phyloP scores from a whole-genome alignment of 164 flowering plant genomes.

The Kalanchoe fedtschenkoi region DNA sequence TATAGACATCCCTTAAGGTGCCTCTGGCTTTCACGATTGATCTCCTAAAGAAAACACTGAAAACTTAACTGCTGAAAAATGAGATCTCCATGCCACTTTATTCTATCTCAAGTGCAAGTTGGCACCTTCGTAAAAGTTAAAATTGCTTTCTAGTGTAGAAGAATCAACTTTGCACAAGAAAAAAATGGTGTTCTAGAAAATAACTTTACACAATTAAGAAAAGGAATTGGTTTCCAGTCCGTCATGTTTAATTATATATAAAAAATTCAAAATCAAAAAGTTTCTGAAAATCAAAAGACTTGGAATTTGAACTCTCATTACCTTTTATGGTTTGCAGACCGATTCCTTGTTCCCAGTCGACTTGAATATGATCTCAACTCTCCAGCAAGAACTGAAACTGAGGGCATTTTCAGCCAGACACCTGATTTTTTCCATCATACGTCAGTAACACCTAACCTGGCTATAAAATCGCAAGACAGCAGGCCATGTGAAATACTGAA shows the following conservation, averaged over 20 bases:
- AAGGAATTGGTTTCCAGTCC: too few species aligned
- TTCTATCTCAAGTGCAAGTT: too few species aligned
- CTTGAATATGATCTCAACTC: conserved; percentile 19
- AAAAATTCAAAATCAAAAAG: neutral
- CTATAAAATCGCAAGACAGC: conserved; percentile 14
- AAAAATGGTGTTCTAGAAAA: too few species aligned
- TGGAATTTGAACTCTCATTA: neutral
- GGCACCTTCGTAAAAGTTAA: too few species aligned
- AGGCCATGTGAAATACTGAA: conserved; percentile 2
- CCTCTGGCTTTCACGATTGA: too few species aligned
- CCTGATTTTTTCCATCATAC: conserved; percentile 12
- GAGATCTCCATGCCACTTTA: too few species aligned
- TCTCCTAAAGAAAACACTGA: too few species aligned
- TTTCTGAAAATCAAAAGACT: neutral
- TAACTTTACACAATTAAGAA: neutral
- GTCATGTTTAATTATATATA: neutral
- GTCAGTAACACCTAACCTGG: conserved; percentile 22
- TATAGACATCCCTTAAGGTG: too few species aligned
- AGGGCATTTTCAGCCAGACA: conserved; percentile 5
- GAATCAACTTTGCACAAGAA: too few species aligned
- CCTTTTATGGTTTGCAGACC: conserved; percentile 19
- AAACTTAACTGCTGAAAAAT: too few species aligned
- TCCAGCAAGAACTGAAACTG: conserved; percentile 17
- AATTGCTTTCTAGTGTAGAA: too few species aligned
- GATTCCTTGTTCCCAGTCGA: conserved; percentile 13